Conservation (phyloP, 768 basidiomycete genomes). For the Boletus pseudopeckii region DNA sequence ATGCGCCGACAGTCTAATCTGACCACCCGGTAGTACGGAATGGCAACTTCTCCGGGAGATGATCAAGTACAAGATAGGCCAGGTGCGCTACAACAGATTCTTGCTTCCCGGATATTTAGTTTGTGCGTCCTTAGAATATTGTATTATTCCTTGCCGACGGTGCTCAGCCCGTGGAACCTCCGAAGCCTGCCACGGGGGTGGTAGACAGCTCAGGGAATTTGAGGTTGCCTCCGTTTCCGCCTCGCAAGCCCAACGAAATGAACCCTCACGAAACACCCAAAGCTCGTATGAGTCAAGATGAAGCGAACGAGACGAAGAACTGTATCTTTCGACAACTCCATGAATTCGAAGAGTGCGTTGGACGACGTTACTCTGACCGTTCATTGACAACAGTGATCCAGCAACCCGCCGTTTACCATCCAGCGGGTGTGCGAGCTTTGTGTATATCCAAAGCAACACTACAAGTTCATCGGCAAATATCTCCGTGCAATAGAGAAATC, state of each 20-base stretch:
- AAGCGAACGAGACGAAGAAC: constrained; percentile 55
- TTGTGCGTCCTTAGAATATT: constrained; percentile 42
- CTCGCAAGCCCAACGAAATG: constrained; percentile 47
- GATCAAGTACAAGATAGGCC: constrained; percentile 66
- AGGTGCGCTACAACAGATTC: constrained; percentile 41
- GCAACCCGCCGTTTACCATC: constrained; percentile 81
- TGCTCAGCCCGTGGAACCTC: constrained; percentile 38
- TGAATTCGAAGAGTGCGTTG: constrained; percentile 68
- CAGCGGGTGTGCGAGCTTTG: constrained; percentile 86
- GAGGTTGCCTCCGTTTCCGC: constrained; percentile 70
- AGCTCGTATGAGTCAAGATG: constrained; percentile 56
- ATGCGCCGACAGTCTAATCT: constrained; percentile 10
- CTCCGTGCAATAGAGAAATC: constrained; percentile 82
- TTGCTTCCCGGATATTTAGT: not conserved
- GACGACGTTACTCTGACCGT: not conserved
- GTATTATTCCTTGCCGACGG: constrained; percentile 42
- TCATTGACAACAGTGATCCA: constrained; percentile 13
- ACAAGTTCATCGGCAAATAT: constrained; percentile 81
- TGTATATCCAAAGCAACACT: constrained; percentile 62
- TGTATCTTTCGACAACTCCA: constrained; percentile 63
- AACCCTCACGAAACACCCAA: constrained; percentile 54
- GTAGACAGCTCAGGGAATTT: constrained; percentile 50
- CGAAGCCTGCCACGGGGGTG: constrained; percentile 35
- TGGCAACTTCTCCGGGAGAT: constrained; percentile 69
- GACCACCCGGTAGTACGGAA: constrained; percentile 45